Evolutionary conservation across 345 rosid species (phyloP).

Genomic region (Corymbia maculata): DNA sequence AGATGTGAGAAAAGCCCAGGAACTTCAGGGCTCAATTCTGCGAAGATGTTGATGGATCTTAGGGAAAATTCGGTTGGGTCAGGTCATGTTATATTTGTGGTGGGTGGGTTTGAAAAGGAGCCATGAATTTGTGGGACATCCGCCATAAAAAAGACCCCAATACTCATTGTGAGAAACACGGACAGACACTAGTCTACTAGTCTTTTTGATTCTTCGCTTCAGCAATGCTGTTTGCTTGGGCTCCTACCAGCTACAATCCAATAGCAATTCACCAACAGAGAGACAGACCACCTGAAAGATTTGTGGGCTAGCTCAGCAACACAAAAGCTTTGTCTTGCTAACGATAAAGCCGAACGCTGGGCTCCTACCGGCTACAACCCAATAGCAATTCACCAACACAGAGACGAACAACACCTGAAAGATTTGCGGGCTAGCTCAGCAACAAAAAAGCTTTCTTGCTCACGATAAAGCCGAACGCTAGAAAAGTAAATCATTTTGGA

Average conservation of each 20-base stretch:
- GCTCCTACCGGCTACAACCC: too few relatives aligned
- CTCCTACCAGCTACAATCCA: background rate
- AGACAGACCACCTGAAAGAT: background rate
- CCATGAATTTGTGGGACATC: background rate
- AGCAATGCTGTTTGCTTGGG: background rate
- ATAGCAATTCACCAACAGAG: background rate
- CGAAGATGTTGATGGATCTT: background rate
- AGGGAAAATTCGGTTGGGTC: background rate
- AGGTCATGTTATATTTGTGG: background rate
- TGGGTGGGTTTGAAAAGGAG: background rate
- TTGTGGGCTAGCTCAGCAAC: background rate
- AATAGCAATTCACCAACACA: too few relatives aligned
- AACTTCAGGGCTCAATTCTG: background rate
- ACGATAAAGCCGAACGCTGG: too few relatives aligned
- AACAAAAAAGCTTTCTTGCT: too few relatives aligned
- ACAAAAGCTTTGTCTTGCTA: too few relatives aligned
- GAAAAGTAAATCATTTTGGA: too few relatives aligned
- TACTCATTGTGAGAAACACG: background rate
- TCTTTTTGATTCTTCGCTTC: background rate
- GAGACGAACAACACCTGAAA: too few relatives aligned
- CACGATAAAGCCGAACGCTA: too few relatives aligned
- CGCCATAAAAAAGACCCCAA: background rate
- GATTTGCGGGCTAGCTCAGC: too few relatives aligned
- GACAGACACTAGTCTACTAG: background rate
- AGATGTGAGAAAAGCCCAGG: background rate